A percentile compares a stretch with the other conserved stretches of the same genome.
Evolutionary conservation across 1,284 basidiomycete genomes (phyloP).

Genomic region (Cryptococcus sp.): DNA sequence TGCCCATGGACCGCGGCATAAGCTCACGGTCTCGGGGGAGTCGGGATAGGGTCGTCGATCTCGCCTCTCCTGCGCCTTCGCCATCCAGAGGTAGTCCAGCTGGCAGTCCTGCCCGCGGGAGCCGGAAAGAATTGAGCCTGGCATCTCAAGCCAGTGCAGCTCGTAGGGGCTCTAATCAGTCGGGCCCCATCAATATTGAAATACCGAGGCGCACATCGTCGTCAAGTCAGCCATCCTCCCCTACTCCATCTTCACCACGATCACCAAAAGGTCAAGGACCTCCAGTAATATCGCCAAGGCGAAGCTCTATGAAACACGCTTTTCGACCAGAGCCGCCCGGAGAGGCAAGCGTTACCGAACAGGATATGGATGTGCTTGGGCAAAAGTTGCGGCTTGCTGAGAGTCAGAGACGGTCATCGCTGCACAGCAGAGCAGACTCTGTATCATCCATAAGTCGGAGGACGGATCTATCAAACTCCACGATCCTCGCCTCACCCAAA

Average conservation of each 20-base stretch:
- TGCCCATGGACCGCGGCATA: no score
- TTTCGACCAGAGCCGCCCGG: neutral
- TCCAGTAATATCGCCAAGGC: conserved; percentile 22
- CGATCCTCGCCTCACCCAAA: neutral
- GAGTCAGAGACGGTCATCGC: neutral
- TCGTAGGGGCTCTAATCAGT: neutral
- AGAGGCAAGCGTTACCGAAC: neutral
- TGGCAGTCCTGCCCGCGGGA: neutral
- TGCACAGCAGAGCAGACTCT: conserved; percentile 9
- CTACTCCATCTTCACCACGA: conserved; percentile 5
- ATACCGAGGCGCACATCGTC: conserved; percentile 18
- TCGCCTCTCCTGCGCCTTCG: neutral
- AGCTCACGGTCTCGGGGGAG: no score
- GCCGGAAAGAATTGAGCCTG: neutral
- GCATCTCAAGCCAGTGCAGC: neutral
- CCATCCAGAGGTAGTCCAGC: neutral
- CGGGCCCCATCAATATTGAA: neutral
- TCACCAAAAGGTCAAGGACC: conserved; percentile 1
- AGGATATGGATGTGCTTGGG: conserved; percentile 1
- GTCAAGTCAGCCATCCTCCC: neutral
- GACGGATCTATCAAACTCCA: neutral
- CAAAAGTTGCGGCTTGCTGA: neutral
- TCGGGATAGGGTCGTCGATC: neutral
- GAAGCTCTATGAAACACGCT: conserved; percentile 10
- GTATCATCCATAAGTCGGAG: conserved; percentile 5